Percentiles rank a stretch among this genome's conserved stretches.
Evolutionary conservation across 2,329 filamentous ascomycete species (phyloP).

Genomic region (Colletotrichum caudatum): DNA sequence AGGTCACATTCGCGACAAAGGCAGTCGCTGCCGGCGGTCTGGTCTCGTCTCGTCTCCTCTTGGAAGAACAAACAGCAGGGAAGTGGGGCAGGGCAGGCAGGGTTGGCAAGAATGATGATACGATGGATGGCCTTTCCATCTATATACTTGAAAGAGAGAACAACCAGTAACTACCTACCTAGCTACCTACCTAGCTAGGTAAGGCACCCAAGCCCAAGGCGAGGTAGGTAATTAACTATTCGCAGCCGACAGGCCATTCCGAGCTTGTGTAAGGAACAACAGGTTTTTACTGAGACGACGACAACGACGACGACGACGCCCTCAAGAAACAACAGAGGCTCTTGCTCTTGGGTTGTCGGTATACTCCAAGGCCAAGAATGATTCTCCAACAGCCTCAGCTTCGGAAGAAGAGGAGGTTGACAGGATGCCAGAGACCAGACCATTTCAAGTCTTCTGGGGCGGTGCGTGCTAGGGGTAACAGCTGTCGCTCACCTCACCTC

Average conservation of each 20-base stretch:
- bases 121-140: no score
- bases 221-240: no score
- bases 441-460: neutral
- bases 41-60: neutral
- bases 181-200: neutral
- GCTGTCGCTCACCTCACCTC: neutral
- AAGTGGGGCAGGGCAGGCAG: neutral
- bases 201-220: no score
- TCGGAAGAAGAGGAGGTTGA: neutral
- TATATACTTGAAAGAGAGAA: neutral
- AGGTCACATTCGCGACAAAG: slow-evolving; percentile 17
- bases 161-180: no score
- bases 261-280: neutral
- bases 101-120: no score
- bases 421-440: neutral
- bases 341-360: neutral
- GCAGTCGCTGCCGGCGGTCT: neutral
- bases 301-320: neutral
- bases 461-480: no score
- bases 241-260: neutral
- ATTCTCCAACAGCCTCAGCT: neutral
- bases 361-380: neutral
- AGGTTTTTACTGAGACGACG: no score
- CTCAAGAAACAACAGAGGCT: neutral
- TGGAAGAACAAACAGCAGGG: neutral